phyloP scores from a whole-genome alignment of 345 rosid species.

The Populus nigra region DNA sequence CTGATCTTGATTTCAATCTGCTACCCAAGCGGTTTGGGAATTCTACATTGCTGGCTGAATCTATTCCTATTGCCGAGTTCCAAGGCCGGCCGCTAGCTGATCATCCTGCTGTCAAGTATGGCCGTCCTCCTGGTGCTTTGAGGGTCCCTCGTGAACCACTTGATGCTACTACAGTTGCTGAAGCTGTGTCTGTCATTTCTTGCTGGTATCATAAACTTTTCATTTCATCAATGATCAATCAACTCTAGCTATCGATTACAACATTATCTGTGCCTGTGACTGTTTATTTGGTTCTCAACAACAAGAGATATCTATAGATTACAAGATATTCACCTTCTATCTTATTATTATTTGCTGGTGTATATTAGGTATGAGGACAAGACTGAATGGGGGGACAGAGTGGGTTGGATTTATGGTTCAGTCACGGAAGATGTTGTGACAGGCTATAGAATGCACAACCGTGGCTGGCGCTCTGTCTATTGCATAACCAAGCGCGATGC shows the following conservation, averaged over 20 bases:
- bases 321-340: neutral
- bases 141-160: slow-evolving; percentile 81
- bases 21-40: slow-evolving; percentile 90
- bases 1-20: slow-evolving; percentile 71
- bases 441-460: slow-evolving; percentile 96
- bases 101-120: slow-evolving; percentile 79
- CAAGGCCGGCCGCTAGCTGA: slow-evolving; percentile 89
- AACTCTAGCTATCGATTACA: neutral
- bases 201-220: slow-evolving; percentile 55
- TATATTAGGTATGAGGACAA: slow-evolving; percentile 80
- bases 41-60: slow-evolving; percentile 81
- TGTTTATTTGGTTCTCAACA: no score
- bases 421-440: slow-evolving; percentile 98
- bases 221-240: neutral
- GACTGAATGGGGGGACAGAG: slow-evolving; percentile 96
- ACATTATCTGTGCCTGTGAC: neutral
- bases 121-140: slow-evolving; percentile 84
- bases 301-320: neutral
- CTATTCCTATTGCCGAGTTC: slow-evolving; percentile 78
- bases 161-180: slow-evolving; percentile 83
- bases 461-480: slow-evolving; percentile 94
- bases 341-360: neutral
- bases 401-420: slow-evolving; percentile 96
- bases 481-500: slow-evolving; percentile 88
- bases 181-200: slow-evolving; percentile 87